phyloP scores from a whole-genome alignment of 345 rosid species.

The Noccaea caerulescens region DNA sequence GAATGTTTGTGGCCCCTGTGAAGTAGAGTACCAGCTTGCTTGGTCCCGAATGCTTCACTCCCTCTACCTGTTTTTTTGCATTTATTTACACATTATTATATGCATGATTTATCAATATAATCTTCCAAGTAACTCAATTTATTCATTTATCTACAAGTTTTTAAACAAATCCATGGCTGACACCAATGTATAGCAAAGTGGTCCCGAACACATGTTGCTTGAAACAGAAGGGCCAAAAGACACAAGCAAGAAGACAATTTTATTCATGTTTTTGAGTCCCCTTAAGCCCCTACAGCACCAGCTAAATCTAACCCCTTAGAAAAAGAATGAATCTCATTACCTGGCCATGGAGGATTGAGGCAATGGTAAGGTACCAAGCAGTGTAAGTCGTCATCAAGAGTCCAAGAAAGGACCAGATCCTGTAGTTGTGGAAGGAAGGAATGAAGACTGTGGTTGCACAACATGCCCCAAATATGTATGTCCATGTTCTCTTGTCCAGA shows the following conservation, averaged over 20 bases:
- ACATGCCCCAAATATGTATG: conserved; percentile 97
- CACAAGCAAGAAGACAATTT: conserved; percentile 41
- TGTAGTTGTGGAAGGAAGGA: conserved; percentile 98
- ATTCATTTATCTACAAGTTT: conserved; percentile 6
- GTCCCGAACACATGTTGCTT: conserved; percentile 41
- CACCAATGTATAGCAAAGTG: conserved; percentile 34
- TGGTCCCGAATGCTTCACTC: conserved; percentile 94
- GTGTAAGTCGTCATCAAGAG: conserved; percentile 98
- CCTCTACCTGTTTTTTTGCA: conserved; percentile 60
- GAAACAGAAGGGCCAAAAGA: conserved; percentile 31
- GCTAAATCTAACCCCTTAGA: conserved; percentile 22
- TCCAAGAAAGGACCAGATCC: conserved; percentile 98
- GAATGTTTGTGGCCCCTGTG: conserved; percentile 99
- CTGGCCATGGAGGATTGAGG: conserved; percentile 96
- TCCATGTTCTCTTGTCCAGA: conserved; percentile 99
- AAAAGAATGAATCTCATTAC: background rate
- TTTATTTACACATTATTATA: too few species aligned
- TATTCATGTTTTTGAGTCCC: conserved; percentile 42
- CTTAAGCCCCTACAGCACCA: conserved; percentile 26
- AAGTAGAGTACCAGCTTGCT: conserved; percentile 82
- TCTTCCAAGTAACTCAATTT: too few species aligned
- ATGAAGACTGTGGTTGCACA: conserved; percentile 98
- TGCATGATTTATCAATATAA: too few species aligned
- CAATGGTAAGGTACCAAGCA: conserved; percentile 96
- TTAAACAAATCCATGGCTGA: conserved; percentile 31